Conservation (phyloP, 1,284 basidiomycete species). For the Pterulicium gracile region DNA sequence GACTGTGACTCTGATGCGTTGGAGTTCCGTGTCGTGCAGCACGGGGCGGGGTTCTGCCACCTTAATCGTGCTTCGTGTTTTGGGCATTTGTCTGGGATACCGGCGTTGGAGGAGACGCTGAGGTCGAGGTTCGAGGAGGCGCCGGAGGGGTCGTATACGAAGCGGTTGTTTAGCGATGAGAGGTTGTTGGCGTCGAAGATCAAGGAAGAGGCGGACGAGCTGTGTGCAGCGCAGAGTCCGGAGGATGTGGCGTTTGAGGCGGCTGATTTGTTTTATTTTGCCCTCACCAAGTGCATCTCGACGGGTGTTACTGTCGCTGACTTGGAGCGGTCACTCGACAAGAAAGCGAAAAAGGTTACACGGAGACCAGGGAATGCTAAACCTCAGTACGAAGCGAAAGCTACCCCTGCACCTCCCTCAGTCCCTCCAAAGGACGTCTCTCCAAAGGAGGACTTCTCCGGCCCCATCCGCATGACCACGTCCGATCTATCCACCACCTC, state of each 20-base stretch:
- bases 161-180: slow-evolving; percentile 77
- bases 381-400: slow-evolving; percentile 57
- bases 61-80: slow-evolving; percentile 83
- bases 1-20: slow-evolving; percentile 95
- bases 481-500: slow-evolving; percentile 48
- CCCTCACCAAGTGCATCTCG: slow-evolving; percentile 78
- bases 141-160: slow-evolving; percentile 90
- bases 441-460: slow-evolving; percentile 11
- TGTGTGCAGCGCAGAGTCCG: slow-evolving; percentile 75
- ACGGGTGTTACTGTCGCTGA: slow-evolving; percentile 81
- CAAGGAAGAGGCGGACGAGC: slow-evolving; percentile 96
- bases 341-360: slow-evolving; percentile 82
- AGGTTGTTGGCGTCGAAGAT: slow-evolving; percentile 86
- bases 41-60: slow-evolving; percentile 92
- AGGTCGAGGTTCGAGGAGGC: slow-evolving; percentile 64
- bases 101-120: slow-evolving; percentile 78
- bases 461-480: slow-evolving; percentile 68
- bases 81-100: slow-evolving; percentile 64
- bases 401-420: slow-evolving; percentile 16
- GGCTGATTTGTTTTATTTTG: slow-evolving; percentile 94
- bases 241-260: slow-evolving; percentile 94
- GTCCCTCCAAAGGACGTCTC: slow-evolving; percentile 12
- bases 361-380: slow-evolving; percentile 92
- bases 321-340: slow-evolving; percentile 79
- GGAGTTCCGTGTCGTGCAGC: slow-evolving; percentile 88